Percentiles rank a stretch among this genome's conserved stretches.
These are phyloP conservation scores for Aspergillus cristatus DNA, from an alignment of 495 filamentous ascomycete genomes.

Conservation along the genomic window DNA sequence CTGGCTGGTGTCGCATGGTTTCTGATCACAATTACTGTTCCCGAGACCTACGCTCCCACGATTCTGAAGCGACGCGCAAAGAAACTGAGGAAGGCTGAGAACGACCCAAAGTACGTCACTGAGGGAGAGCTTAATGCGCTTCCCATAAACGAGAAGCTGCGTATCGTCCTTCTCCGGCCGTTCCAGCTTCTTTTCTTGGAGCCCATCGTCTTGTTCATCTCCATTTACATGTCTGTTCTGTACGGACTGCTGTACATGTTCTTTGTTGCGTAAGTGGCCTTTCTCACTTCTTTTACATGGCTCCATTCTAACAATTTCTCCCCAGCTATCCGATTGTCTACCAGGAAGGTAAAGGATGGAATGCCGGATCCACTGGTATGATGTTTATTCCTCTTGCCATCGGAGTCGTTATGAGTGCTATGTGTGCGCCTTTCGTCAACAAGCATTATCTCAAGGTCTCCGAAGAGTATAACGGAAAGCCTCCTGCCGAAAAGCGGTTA, in stretches of 20 bases:
- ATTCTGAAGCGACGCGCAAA: constrained; percentile 55
- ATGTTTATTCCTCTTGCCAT: constrained; percentile 74
- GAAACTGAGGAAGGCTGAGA: constrained; percentile 59
- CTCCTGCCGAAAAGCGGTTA: constrained; percentile 65
- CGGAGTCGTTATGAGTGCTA: constrained; percentile 55
- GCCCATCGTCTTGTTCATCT: constrained; percentile 69
- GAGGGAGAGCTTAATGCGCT: constrained; percentile 64
- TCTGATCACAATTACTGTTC: constrained; percentile 69
- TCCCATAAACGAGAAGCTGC: constrained; percentile 51
- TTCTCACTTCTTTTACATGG: neutral
- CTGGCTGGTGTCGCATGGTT: constrained; percentile 55
- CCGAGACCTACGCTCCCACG: constrained; percentile 70
- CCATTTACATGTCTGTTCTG: constrained; percentile 69
- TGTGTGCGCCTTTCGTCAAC: constrained; percentile 64
- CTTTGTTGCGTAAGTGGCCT: constrained; percentile 50
- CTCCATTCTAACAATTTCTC: constrained; percentile 5
- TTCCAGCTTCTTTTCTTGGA: constrained; percentile 74
- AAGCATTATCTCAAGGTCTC: constrained; percentile 60
- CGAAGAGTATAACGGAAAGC: constrained; percentile 51
- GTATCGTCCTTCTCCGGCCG: constrained; percentile 61
- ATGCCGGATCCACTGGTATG: constrained; percentile 60
- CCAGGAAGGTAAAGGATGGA: constrained; percentile 63
- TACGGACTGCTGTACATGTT: constrained; percentile 80
- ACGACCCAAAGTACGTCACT: constrained; percentile 55
- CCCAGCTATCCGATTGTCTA: constrained; percentile 68